A percentile compares a stretch with the other conserved stretches of the same genome.
These are phyloP conservation scores for Fragaria nilgerrensis DNA, from an alignment of 306 rosid species.

Conservation along the genomic window DNA sequence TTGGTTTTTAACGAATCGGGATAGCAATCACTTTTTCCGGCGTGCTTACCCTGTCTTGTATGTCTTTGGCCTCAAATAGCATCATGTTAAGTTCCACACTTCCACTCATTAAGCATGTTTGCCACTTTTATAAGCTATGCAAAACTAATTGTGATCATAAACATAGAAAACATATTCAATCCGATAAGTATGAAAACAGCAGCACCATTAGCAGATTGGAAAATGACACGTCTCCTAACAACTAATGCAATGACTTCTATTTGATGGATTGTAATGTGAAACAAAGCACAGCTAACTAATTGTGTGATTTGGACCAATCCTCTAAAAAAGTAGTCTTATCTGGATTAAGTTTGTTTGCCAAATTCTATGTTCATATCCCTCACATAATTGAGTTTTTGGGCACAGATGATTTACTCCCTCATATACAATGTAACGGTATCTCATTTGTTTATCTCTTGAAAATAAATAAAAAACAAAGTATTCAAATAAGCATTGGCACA, in stretches of 20 bases:
- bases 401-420: no score
- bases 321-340: background rate
- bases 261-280: background rate
- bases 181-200: background rate
- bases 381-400: no score
- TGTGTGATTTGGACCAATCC: background rate
- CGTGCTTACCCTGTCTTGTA: no score
- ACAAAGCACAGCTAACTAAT: background rate
- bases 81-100: background rate
- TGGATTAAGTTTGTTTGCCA: no score
- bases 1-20: no score
- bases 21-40: no score
- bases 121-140: no score
- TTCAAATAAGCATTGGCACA: background rate
- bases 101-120: background rate
- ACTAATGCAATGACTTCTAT: background rate
- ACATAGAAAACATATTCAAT: background rate
- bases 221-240: conserved; percentile 6
- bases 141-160: background rate
- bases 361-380: no score
- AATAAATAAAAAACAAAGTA: background rate
- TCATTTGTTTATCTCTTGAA: no score
- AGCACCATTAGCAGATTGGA: background rate
- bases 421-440: no score
- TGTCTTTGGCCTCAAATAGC: background rate